Conservation (phyloP, 2,329 filamentous ascomycete species). For the Leptoxyphium fumago region DNA sequence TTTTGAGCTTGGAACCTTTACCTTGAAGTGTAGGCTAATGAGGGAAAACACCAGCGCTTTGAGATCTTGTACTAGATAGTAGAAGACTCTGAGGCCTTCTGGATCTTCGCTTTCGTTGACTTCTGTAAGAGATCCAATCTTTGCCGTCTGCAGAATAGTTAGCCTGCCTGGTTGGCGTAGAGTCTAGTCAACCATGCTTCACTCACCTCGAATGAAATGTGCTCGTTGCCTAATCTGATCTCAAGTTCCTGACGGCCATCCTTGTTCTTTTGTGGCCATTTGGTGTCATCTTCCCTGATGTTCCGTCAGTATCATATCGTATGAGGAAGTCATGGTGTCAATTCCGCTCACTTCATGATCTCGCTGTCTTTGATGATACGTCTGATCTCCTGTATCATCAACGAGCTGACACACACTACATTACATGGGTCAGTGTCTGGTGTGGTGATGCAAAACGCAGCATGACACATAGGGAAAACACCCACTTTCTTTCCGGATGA, state of each 20-base stretch:
- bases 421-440: background rate
- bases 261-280: conserved; percentile 99
- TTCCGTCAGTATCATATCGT: conserved; percentile 9
- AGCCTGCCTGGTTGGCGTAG: conserved; percentile 5
- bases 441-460: background rate
- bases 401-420: conserved; percentile 85
- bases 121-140: conserved; percentile 92
- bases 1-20: conserved; percentile 14
- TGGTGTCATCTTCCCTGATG: conserved; percentile 81
- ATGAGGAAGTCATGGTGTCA: background rate
- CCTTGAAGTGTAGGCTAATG: conserved; percentile 95
- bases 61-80: conserved; percentile 93
- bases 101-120: conserved; percentile 93
- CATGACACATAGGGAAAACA: conserved; percentile 4
- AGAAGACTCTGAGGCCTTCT: conserved; percentile 91
- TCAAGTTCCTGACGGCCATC: conserved; percentile 94
- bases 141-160: conserved; percentile 57
- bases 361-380: conserved; percentile 94
- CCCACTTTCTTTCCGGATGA: conserved; percentile 98
- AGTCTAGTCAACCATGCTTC: background rate
- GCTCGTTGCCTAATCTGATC: conserved; percentile 82
- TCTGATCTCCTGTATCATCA: conserved; percentile 87
- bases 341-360: conserved; percentile 68
- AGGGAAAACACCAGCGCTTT: conserved; percentile 94
- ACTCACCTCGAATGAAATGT: conserved; percentile 89